These are phyloP conservation scores for Durusdinium trenchii DNA, from an alignment of 73 alveolate species.

Conservation along the genomic window DNA sequence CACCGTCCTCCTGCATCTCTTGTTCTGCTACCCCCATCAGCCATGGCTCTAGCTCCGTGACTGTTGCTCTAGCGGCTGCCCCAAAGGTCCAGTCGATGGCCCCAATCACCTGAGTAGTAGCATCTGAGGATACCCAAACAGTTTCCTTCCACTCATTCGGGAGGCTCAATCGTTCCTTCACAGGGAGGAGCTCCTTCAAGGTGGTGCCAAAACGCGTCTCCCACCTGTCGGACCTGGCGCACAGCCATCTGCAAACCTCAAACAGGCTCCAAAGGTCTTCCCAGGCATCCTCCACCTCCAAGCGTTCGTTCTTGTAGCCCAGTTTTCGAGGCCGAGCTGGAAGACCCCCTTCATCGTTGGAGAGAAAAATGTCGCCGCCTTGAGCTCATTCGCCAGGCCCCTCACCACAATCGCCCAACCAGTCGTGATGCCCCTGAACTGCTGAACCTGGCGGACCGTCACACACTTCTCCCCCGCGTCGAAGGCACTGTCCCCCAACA, in stretches of 20 bases:
- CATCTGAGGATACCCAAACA: neutral
- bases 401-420: no score
- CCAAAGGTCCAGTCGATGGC: slow-evolving; percentile 50
- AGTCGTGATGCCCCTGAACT: no score
- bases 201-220: neutral
- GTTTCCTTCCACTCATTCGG: no score
- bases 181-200: neutral
- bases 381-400: no score
- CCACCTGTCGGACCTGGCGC: slow-evolving; percentile 20
- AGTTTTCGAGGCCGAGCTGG: no score
- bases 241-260: neutral
- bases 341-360: no score
- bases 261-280: slow-evolving; percentile 1
- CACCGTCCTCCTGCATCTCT: neutral
- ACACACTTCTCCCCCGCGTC: no score
- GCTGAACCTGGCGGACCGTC: no score
- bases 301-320: no score
- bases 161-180: no score
- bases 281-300: neutral
- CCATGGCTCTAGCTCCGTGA: neutral
- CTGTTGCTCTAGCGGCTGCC: neutral
- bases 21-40: neutral
- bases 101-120: neutral
- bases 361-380: no score
- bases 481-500: no score